These are phyloP conservation scores for Parietichytrium sp. DNA, from an alignment of 108 stramenopile genomes.

Conservation along the genomic window DNA sequence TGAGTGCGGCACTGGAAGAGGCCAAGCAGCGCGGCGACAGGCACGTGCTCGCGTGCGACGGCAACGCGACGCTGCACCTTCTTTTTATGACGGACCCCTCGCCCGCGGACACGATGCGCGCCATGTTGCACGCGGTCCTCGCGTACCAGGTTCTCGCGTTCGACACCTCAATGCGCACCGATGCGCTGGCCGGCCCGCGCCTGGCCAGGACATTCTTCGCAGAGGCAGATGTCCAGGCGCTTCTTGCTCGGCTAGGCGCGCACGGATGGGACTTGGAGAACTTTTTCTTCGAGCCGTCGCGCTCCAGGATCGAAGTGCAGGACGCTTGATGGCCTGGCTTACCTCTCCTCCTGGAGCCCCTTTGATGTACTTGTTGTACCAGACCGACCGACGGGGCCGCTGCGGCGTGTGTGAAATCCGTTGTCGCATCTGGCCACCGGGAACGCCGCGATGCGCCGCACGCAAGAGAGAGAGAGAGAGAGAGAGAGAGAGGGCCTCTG, in stretches of 20 bases:
- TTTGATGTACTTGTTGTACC: too few relatives aligned
- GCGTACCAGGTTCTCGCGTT: conserved; percentile 18
- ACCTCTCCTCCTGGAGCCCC: too few relatives aligned
- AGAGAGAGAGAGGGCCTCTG: too few relatives aligned
- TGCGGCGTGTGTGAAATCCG: too few relatives aligned
- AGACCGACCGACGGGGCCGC: too few relatives aligned
- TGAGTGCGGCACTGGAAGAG: background rate
- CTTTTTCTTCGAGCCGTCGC: conserved; percentile 26
- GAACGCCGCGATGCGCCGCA: too few relatives aligned
- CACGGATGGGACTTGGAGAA: background rate
- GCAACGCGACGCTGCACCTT: background rate
- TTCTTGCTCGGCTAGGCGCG: background rate
- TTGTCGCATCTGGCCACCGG: too few relatives aligned
- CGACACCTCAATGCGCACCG: background rate
- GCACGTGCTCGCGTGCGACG: background rate
- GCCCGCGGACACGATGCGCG: background rate
- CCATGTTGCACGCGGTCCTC: background rate
- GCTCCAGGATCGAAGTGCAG: background rate
- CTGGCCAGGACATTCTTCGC: too few relatives aligned
- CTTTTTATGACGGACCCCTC: background rate
- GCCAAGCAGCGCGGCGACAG: background rate
- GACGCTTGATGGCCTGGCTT: too few relatives aligned
- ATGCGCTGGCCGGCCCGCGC: background rate
- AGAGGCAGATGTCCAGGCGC: background rate
- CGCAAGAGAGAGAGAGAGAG: too few relatives aligned